phyloP scores from a whole-genome alignment of 345 rosid species.

The thale cress (Arabidopsis thaliana) region TAIR10.1 NC_003076.8:5813001-5813500 shows the following conservation, averaged over 20 bases:
- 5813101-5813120: conserved; percentile 38
- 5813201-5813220: conserved; percentile 25
- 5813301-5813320: conserved; percentile 45
- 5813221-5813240: conserved; percentile 24
- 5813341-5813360: conserved; percentile 30
- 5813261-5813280: conserved; percentile 39
- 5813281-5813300: conserved; percentile 57
- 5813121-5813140: conserved; percentile 1
- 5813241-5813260: conserved; percentile 29
- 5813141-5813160: conserved; percentile 17
- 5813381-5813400: not conserved
- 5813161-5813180: conserved; percentile 32
- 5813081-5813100: conserved; percentile 33
- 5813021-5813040: conserved; percentile 22
- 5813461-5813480: not conserved
- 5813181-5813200: conserved; percentile 35
- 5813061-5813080: conserved; percentile 21
- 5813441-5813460: not conserved
- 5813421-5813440: not conserved
- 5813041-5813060: conserved; percentile 2
- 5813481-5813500: too few relatives aligned
- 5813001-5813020: conserved; percentile 34
- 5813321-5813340: conserved; percentile 44
- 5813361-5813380: conserved; percentile 29
- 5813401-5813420: conserved; percentile 7